These are phyloP conservation scores for Exidia glandulosa DNA, from an alignment of 768 basidiomycete genomes.

Conservation along the genomic window DNA sequence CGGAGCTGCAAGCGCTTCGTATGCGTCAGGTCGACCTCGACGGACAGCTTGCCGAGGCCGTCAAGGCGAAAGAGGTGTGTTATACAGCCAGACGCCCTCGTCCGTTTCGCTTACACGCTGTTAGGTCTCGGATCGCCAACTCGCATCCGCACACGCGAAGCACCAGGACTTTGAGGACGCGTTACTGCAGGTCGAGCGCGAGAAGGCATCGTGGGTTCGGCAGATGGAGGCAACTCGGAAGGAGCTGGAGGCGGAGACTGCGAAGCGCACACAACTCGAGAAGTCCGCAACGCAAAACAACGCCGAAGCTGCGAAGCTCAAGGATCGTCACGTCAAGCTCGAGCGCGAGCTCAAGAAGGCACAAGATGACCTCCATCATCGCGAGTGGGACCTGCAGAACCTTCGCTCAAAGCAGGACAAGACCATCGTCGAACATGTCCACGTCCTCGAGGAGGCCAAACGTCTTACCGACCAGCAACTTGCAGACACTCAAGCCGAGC, in stretches of 20 bases:
- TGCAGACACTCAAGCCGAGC: constrained; percentile 64
- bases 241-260: constrained; percentile 62
- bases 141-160: constrained; percentile 59
- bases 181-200: constrained; percentile 72
- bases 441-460: constrained; percentile 93
- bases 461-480: constrained; percentile 87
- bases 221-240: constrained; percentile 61
- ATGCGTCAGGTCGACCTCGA: constrained; percentile 60
- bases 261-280: constrained; percentile 68
- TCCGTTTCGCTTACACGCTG: not conserved
- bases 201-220: constrained; percentile 60
- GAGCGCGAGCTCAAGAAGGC: constrained; percentile 76
- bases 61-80: constrained; percentile 65
- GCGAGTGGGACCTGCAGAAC: constrained; percentile 81
- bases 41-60: constrained; percentile 45
- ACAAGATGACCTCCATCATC: constrained; percentile 64
- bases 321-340: constrained; percentile 58
- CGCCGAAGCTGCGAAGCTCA: constrained; percentile 53
- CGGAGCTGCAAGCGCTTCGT: constrained; percentile 60
- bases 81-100: not conserved
- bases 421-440: constrained; percentile 96
- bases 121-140: constrained; percentile 68
- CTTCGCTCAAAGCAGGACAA: constrained; percentile 85
- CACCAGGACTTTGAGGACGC: constrained; percentile 84
- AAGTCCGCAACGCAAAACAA: constrained; percentile 50